A percentile compares a stretch with the other conserved stretches of the same genome.
Conservation (phyloP, 2,329 filamentous ascomycete species). For the Gremmenia infestans region DNA sequence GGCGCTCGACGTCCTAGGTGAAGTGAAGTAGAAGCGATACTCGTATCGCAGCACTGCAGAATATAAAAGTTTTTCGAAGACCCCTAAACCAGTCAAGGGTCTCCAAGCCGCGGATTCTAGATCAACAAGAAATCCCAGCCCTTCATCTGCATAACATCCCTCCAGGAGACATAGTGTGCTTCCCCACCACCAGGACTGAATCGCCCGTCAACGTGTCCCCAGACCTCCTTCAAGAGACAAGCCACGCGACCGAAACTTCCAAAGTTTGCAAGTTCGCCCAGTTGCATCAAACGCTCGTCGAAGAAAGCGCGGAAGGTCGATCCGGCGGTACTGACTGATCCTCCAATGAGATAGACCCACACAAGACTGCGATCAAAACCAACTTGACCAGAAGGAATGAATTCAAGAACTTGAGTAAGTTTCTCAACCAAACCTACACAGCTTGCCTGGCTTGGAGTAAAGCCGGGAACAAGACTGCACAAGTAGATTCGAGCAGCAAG, state of each 20-base stretch:
- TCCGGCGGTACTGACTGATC: slow-evolving; percentile 66
- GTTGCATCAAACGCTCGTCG: slow-evolving; percentile 63
- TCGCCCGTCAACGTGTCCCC: slow-evolving; percentile 64
- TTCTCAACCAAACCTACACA: slow-evolving; percentile 74
- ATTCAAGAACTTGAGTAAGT: slow-evolving; percentile 69
- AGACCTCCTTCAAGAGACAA: slow-evolving; percentile 75
- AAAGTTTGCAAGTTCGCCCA: slow-evolving; percentile 72
- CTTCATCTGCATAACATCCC: slow-evolving; percentile 87
- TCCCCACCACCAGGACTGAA: slow-evolving; percentile 32
- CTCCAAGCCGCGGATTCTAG: slow-evolving; percentile 37
- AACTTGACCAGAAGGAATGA: slow-evolving; percentile 72
- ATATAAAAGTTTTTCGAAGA: slow-evolving; percentile 18
- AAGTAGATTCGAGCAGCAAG: slow-evolving; percentile 91
- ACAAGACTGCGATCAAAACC: slow-evolving; percentile 88
- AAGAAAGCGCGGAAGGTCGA: slow-evolving; percentile 77
- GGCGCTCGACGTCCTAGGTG: slow-evolving; percentile 18
- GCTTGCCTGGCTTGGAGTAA: slow-evolving; percentile 68
- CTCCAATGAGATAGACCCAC: slow-evolving; percentile 89
- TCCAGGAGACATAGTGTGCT: slow-evolving; percentile 79
- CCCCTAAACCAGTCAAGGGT: slow-evolving; percentile 18
- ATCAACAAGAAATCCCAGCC: slow-evolving; percentile 91
- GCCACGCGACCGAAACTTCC: slow-evolving; percentile 84
- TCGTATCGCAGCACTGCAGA: slow-evolving; percentile 14
- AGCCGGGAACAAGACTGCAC: slow-evolving; percentile 90
- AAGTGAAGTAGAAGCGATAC: slow-evolving; percentile 17